phyloP scores from a whole-genome alignment of 2,329 filamentous ascomycete species.

The Sporothrix schenckii region DNA sequence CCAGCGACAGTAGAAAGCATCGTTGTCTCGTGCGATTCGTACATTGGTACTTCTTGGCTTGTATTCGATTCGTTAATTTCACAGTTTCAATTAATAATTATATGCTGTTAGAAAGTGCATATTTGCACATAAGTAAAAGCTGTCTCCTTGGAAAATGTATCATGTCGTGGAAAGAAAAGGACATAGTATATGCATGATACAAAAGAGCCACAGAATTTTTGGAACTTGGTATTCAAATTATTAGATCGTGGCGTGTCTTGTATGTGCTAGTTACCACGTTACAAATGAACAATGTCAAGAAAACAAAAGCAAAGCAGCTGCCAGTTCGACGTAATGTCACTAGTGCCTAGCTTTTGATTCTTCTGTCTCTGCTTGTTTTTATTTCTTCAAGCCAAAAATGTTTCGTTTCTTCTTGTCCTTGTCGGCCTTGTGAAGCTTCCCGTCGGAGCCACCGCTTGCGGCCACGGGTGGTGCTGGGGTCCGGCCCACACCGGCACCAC shows the following conservation, averaged over 20 bases:
- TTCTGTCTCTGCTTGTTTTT: background rate
- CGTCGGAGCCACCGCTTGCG: conserved; percentile 17
- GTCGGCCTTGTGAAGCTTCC: conserved; percentile 55
- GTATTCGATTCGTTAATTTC: too few relatives aligned
- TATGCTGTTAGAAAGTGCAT: too few relatives aligned
- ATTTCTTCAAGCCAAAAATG: conserved; percentile 44
- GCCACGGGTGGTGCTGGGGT: conserved; percentile 33
- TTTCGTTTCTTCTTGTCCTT: conserved; percentile 46
- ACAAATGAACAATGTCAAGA: background rate
- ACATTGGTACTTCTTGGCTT: too few relatives aligned
- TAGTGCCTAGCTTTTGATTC: background rate
- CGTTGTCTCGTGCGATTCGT: too few relatives aligned
- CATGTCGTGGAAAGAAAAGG: background rate
- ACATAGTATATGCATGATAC: background rate
- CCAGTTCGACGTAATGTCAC: conserved; percentile 1
- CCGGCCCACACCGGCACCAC: conserved; percentile 32
- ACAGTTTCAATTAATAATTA: too few relatives aligned
- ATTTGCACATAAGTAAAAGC: too few relatives aligned
- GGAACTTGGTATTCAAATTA: conserved; percentile 1
- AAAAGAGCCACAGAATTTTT: background rate
- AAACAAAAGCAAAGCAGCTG: background rate
- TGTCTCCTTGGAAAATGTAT: too few relatives aligned
- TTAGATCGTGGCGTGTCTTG: conserved; percentile 4
- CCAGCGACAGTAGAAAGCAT: too few relatives aligned
- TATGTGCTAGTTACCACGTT: background rate